These are phyloP conservation scores for Posidonia oceanica DNA, from an alignment of 116 monocot genomes.

Conservation along the genomic window DNA sequence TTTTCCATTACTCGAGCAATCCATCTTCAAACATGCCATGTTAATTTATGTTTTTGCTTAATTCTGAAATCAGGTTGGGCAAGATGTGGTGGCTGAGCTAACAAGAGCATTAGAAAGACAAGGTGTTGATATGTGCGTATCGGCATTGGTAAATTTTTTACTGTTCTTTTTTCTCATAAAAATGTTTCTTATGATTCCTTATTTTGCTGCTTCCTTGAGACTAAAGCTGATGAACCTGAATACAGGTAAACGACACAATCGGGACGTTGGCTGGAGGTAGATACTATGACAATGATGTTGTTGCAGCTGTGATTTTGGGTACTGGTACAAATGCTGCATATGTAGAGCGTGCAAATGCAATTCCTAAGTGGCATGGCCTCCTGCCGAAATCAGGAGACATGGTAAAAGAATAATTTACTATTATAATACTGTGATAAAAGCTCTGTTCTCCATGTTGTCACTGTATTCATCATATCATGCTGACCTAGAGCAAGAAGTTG, in stretches of 20 bases:
- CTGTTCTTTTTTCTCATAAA: not conserved
- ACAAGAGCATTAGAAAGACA: slow-evolving; percentile 51
- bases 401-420: slow-evolving; percentile 22
- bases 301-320: slow-evolving; percentile 64
- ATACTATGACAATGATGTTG: slow-evolving; percentile 54
- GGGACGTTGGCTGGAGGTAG: slow-evolving; percentile 76
- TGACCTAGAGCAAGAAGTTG: not conserved
- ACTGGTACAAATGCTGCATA: slow-evolving; percentile 86
- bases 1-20: too few relatives aligned
- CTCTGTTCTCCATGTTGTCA: too few relatives aligned
- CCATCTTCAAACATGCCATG: too few relatives aligned
- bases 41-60: too few relatives aligned
- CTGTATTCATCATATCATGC: not conserved
- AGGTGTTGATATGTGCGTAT: slow-evolving; percentile 59
- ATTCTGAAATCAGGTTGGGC: slow-evolving; percentile 24
- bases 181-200: too few relatives aligned
- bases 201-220: not conserved
- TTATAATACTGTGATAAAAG: not conserved
- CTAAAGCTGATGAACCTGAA: not conserved
- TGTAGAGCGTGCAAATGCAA: slow-evolving; percentile 50
- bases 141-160: slow-evolving; percentile 38
- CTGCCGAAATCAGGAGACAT: slow-evolving; percentile 63
- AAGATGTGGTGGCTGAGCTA: slow-evolving; percentile 63
- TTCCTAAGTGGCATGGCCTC: slow-evolving; percentile 62
- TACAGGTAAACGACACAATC: slow-evolving; percentile 67